Base-by-base conservation (phyloP, 352 stramenopile genomes). In the Globisporangium alternatum region DNA sequence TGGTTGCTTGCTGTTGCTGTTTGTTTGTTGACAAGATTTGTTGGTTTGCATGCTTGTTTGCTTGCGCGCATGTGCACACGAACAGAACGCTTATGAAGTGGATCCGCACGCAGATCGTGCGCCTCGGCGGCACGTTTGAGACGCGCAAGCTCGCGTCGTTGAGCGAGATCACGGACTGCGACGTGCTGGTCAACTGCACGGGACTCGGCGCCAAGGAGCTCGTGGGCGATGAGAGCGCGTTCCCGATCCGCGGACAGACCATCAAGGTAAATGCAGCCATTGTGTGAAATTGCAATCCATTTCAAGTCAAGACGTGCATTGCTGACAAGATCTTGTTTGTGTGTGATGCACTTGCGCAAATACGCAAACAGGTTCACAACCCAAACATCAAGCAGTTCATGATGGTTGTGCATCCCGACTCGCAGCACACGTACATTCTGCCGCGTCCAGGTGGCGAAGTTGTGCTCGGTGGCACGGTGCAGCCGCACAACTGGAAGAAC, bases 391-490 rank as follows among this genome's bases (percentile, higher is more conserved):
- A 68, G 64, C 69, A 77, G 47, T 88, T 84, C 56, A 65, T 64
- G 59, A 82, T 84, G 49, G 67, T 73, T 43, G 71, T 89, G 28
- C 66, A 80, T 56, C 44, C 48, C 3, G 67, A 88, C 44, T 71
- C 68, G 30, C 65, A 71, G 8, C 81, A 89, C 68, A 88, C 82
- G 64, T 91, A 90, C 69, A 80, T 91, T 41, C 76, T 91, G 43
- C 82, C 80, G 2, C 80, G 82, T 2, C 80, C 82, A 0, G 54
- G 72, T 13, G 80, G 80, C 31, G 80, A 91, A 47, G 70, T 91
- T 44, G 74, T 90, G 28, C 59, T 91, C 10, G 82, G 82, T 19
- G 82, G 82, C 43, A 91, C 82, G 0, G 78, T 88, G 21, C 77
- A 91, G 66, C 69, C 74, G 2, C 68, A 89, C 68, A 86, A 90